A percentile compares a stretch with the other conserved stretches of the same genome.
These are phyloP conservation scores for Corniculantispora saksenae DNA, from an alignment of 2,329 filamentous ascomycete species.

Conservation along the genomic window DNA sequence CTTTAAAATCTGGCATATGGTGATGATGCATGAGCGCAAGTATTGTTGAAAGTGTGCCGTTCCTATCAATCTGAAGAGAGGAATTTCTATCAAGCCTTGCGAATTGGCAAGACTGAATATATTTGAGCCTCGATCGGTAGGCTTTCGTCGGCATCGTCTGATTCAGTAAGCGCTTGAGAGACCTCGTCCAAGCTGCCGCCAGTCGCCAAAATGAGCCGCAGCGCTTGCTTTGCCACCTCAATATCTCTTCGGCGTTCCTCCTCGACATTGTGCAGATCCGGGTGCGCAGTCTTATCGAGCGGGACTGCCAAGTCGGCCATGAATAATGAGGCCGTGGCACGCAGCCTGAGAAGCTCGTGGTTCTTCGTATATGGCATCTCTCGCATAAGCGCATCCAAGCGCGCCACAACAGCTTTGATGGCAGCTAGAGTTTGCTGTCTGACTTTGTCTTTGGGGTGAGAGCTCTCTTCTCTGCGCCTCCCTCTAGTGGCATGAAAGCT, in stretches of 20 bases:
- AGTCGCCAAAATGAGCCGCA: constrained; percentile 31
- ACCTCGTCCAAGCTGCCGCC: constrained; percentile 32
- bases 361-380: constrained; percentile 71
- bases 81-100: constrained; percentile 19
- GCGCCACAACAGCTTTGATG: constrained; percentile 63
- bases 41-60: no score
- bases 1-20: not conserved
- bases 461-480: not conserved
- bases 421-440: constrained; percentile 54
- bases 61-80: not conserved
- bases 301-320: constrained; percentile 66
- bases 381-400: constrained; percentile 71
- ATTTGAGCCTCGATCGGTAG: constrained; percentile 26
- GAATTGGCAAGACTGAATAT: constrained; percentile 36
- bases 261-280: constrained; percentile 31
- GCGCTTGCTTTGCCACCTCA: constrained; percentile 27
- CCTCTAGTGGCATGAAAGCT: constrained; percentile 16
- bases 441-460: constrained; percentile 38
- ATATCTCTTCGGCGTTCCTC: constrained; percentile 31
- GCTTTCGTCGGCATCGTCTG: constrained; percentile 22
- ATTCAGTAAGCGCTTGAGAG: constrained; percentile 28
- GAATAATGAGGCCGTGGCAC: constrained; percentile 75
- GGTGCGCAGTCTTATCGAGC: constrained; percentile 32
- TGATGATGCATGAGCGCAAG: no score
- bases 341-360: constrained; percentile 65